Evolutionary conservation across 768 basidiomycete genomes (phyloP).

Genomic region (Pholiota conissans): DNA sequence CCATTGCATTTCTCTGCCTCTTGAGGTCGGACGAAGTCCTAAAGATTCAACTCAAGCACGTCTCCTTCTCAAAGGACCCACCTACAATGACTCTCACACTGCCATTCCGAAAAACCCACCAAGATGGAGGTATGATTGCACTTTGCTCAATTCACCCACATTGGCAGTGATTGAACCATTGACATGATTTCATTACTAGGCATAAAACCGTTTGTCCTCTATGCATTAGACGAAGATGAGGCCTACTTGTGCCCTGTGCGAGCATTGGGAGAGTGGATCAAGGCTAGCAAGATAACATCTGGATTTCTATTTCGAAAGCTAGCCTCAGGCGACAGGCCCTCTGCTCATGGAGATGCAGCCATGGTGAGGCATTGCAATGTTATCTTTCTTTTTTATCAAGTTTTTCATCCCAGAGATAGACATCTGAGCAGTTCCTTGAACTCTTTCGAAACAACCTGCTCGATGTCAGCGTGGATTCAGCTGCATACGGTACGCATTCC

Average conservation of each 20-base stretch:
- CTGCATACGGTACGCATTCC: constrained; percentile 40
- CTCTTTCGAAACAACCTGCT: constrained; percentile 39
- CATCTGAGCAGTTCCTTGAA: constrained; percentile 35
- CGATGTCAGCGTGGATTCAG: constrained; percentile 36
- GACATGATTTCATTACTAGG: constrained; percentile 4
- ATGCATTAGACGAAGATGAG: constrained; percentile 20
- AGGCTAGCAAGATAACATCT: constrained; percentile 12
- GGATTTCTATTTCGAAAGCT: constrained; percentile 35
- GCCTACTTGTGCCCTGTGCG: constrained; percentile 34
- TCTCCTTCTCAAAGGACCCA: neutral
- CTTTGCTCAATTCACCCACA: no score
- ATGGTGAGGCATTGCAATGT: constrained; percentile 6
- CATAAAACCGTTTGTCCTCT: constrained; percentile 17
- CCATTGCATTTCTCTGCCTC: constrained; percentile 21
- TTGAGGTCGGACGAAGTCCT: neutral
- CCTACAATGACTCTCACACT: constrained; percentile 1
- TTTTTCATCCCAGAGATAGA: constrained; percentile 25
- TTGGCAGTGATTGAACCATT: no score
- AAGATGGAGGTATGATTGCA: constrained; percentile 5
- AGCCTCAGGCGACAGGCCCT: constrained; percentile 26
- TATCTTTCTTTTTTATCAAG: neutral
- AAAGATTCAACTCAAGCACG: constrained; percentile 2
- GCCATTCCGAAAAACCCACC: constrained; percentile 11
- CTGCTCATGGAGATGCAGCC: constrained; percentile 5
- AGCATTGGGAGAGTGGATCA: constrained; percentile 32